These are phyloP conservation scores for Fusarium metavorans DNA, from an alignment of 2,329 filamentous ascomycete genomes.

Conservation along the genomic window DNA sequence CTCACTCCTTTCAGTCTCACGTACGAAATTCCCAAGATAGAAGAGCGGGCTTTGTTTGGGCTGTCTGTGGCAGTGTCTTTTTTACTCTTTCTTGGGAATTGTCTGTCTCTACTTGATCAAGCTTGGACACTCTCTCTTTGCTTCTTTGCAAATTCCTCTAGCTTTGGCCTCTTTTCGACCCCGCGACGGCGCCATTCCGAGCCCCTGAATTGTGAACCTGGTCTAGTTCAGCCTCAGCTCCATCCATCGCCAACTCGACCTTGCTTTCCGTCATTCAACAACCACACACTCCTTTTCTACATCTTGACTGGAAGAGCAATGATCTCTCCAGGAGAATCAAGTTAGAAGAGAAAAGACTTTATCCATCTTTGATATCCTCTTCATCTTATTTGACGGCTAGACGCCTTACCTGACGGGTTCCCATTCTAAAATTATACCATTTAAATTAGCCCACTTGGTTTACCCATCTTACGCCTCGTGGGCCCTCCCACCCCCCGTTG, in stretches of 20 bases:
- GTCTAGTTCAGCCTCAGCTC: slow-evolving; percentile 10
- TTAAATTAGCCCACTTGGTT: slow-evolving; percentile 34
- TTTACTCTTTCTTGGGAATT: background rate
- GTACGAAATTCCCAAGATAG: slow-evolving; percentile 1
- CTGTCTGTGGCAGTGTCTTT: slow-evolving; percentile 25
- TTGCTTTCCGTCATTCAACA: background rate
- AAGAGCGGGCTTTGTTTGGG: slow-evolving; percentile 12
- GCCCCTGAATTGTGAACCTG: slow-evolving; percentile 33
- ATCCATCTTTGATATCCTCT: background rate
- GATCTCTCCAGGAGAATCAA: background rate
- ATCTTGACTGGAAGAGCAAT: background rate
- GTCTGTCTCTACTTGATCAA: slow-evolving; percentile 6
- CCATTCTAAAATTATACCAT: slow-evolving; percentile 35
- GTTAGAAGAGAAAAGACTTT: background rate
- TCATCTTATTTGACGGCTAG: background rate
- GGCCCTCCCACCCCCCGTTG: slow-evolving; percentile 22
- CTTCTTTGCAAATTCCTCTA: background rate
- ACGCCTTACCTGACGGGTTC: background rate
- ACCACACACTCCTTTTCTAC: background rate
- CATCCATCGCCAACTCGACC: background rate
- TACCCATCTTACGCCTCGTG: slow-evolving; percentile 28
- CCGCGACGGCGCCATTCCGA: slow-evolving; percentile 31
- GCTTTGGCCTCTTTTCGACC: slow-evolving; percentile 15
- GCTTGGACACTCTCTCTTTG: slow-evolving; percentile 15
- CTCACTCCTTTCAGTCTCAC: slow-evolving; percentile 14